A percentile compares a stretch with the other conserved stretches of the same genome.
These are phyloP conservation scores for Beauveria bassiana DNA, from an alignment of 2,329 filamentous ascomycete genomes.

Conservation along the genomic window DNA sequence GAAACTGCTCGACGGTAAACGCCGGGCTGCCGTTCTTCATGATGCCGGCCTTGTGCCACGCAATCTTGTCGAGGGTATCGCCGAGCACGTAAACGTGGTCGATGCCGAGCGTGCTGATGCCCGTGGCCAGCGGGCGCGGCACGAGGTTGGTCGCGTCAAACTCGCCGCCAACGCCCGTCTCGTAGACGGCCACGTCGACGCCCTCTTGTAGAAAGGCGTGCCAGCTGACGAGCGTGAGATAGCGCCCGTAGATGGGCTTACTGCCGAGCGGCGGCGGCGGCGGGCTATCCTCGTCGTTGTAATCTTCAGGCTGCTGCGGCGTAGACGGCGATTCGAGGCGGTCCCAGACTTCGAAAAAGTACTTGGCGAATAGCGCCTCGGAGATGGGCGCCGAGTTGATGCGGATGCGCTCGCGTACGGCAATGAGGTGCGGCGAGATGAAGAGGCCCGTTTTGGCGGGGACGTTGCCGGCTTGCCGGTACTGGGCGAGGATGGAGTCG, in stretches of 20 bases:
- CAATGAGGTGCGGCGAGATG: constrained; percentile 61
- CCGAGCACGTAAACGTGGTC: constrained; percentile 61
- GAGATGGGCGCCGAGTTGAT: constrained; percentile 52
- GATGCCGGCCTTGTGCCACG: constrained; percentile 69
- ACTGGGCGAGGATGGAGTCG: constrained; percentile 51
- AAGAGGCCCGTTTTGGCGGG: constrained; percentile 52
- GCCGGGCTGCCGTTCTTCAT: constrained; percentile 53
- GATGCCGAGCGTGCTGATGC: constrained; percentile 59
- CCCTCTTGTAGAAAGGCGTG: constrained; percentile 58
- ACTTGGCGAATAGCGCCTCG: constrained; percentile 51
- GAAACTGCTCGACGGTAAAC: constrained; percentile 48
- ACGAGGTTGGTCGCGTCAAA: constrained; percentile 64
- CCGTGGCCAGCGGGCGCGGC: constrained; percentile 46
- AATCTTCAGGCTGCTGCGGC: background rate
- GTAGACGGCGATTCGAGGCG: constrained; percentile 32
- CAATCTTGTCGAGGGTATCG: constrained; percentile 55
- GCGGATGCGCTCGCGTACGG: constrained; percentile 60
- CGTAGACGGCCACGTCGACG: constrained; percentile 56
- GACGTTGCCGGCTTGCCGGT: constrained; percentile 27
- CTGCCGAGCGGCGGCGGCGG: constrained; percentile 28
- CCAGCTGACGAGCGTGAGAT: constrained; percentile 57
- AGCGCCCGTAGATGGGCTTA: constrained; percentile 52
- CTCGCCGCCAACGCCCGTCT: constrained; percentile 61
- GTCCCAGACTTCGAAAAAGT: constrained; percentile 64
- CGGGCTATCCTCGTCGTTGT: constrained; percentile 12